Evolutionary conservation across 768 basidiomycete genomes (phyloP), one percentile per base, ranked within the genome.

Genomic region (Mrakia frigida): DNA sequence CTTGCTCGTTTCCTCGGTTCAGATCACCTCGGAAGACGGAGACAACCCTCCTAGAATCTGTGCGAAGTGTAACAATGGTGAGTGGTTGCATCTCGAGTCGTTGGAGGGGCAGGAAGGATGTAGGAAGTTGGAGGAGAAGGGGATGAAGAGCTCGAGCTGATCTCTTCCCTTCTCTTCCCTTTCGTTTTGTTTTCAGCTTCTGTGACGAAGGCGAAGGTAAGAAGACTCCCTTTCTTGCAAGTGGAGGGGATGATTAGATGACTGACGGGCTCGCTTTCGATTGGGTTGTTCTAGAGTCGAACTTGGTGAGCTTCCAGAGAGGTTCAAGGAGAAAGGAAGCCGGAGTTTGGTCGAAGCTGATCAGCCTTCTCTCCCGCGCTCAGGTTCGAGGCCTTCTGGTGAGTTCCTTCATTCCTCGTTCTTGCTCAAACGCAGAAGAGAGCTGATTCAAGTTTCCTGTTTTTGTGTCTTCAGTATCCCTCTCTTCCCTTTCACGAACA

Each of bases 381-480:
- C 39, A 68, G 65, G 73, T 74, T 75, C 56, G 68, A 70, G 28
- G 74, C 69, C 21, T 75, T 70, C 69, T 75, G 74, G 65, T 68
- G 35, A 68, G 65, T n/a, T 13, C 23, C 1, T 2, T 23, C 65
- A 1, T 35, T 9, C n/a, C 33, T 21, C 2, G 2, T 11, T 41
- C 2, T 68, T 39, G n/a, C 16, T 37, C 11, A 35, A 31, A 18
- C 14, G 18, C 25, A 39, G 23, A 21, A 35, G 7, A 63, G 33
- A 31, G 31, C 61, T 33, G 61, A 63, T 28, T 2, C n/a, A n/a
- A 3, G 5, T 50, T 2, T 50, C 25, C 16, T 11, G 6, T 68
- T 37, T 9, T 1, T n/a, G 23, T 10, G 18, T 68, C 10, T n/a
- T 1, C 23, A 68, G 65, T 41, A 52, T 75, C 35, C 74, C 74